phyloP scores from a whole-genome alignment of 2,329 filamentous ascomycete genomes.

The Elsinoe perseae region DNA sequence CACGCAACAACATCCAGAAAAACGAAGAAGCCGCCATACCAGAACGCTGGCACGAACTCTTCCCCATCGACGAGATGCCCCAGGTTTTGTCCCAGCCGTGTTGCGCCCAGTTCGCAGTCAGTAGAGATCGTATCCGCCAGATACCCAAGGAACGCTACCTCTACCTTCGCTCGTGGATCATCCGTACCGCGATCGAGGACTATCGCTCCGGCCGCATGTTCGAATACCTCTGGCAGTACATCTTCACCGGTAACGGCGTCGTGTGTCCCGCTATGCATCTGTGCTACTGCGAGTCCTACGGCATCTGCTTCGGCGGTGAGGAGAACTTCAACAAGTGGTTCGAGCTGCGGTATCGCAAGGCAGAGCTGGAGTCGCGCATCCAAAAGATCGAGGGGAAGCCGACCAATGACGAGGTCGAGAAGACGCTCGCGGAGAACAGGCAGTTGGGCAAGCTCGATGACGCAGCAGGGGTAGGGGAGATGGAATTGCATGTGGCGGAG shows the following conservation, averaged over 20 bases:
- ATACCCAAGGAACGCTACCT: slow-evolving; percentile 48
- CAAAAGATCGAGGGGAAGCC: not conserved
- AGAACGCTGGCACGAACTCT: slow-evolving; percentile 41
- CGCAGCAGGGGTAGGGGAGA: not conserved
- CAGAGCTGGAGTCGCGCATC: slow-evolving; percentile 5
- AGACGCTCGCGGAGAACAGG: not conserved
- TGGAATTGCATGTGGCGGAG: not conserved
- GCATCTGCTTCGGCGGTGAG: slow-evolving; percentile 51
- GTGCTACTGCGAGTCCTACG: slow-evolving; percentile 59
- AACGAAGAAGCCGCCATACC: slow-evolving; percentile 40
- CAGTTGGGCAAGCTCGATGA: not conserved
- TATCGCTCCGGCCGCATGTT: slow-evolving; percentile 52
- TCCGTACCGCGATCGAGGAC: slow-evolving; percentile 49
- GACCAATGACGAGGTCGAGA: not conserved
- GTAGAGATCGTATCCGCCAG: slow-evolving; percentile 48
- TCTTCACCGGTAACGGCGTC: slow-evolving; percentile 47
- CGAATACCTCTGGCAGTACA: slow-evolving; percentile 58
- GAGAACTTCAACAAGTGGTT: slow-evolving; percentile 44
- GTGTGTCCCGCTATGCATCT: slow-evolving; percentile 47
- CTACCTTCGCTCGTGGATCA: slow-evolving; percentile 53
- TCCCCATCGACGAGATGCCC: slow-evolving; percentile 41
- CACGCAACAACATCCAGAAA: slow-evolving; percentile 30
- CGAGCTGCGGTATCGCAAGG: slow-evolving; percentile 32
- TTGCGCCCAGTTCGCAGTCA: slow-evolving; percentile 58
- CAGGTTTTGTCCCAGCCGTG: slow-evolving; percentile 52